A percentile compares a stretch with the other conserved stretches of the same genome.
These are phyloP conservation scores for Leccinum longicurvipes DNA, from an alignment of 768 basidiomycete genomes.

Conservation along the genomic window DNA sequence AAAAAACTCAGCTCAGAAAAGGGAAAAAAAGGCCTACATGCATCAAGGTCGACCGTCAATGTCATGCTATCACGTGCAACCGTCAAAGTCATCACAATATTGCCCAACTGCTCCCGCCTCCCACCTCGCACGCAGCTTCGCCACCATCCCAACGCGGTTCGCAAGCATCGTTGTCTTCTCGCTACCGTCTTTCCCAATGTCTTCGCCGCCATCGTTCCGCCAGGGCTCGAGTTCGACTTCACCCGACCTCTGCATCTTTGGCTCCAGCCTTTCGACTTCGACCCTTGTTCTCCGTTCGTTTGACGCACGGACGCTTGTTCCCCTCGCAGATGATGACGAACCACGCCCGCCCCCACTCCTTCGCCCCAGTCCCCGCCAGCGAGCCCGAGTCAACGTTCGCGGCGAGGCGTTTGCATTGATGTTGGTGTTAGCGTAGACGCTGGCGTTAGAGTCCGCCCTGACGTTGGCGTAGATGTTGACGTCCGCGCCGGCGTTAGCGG, in stretches of 20 bases:
- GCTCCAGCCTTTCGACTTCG: constrained; percentile 7
- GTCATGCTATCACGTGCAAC: not conserved
- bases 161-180: not conserved
- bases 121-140: constrained; percentile 21
- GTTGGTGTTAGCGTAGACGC: too few relatives aligned
- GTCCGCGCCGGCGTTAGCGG: not conserved
- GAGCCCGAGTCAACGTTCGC: not conserved
- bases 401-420: not conserved
- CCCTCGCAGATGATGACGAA: not conserved
- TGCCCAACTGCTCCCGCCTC: constrained; percentile 3
- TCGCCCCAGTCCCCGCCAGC: not conserved
- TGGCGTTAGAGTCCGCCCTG: not conserved
- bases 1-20: not conserved
- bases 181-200: too few relatives aligned
- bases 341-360: not conserved
- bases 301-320: not conserved
- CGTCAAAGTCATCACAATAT: not conserved
- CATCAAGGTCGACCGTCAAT: not conserved
- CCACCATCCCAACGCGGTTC: constrained; percentile 15
- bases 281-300: constrained; percentile 1
- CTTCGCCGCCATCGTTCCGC: not conserved
- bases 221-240: not conserved
- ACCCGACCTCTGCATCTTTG: not conserved
- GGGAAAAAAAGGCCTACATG: not conserved
- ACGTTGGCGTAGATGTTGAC: too few relatives aligned